Evolutionary conservation across 2,329 filamentous ascomycete genomes (phyloP), one percentile per base, ranked within the genome.

Genomic region (Botrytis tulipae): DNA sequence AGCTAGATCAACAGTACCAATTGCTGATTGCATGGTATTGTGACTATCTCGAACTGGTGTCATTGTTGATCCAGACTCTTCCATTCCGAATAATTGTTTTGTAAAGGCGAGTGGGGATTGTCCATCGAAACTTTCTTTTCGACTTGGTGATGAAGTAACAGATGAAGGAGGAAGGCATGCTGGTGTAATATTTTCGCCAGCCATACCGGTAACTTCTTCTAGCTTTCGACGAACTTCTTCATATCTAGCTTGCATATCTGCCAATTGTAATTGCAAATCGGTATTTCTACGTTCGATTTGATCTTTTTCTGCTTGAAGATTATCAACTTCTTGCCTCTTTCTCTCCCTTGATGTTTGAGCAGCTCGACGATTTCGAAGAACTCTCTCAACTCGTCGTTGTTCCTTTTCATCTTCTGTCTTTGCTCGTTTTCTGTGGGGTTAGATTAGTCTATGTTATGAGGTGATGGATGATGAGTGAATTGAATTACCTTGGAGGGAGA

Each of bases 391-490:
- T 75, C 96, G 93, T 62, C 96, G 92, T 84, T 99, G 96, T 84
- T 98, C 96, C 85, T 99, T 99, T 84, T 99, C 96, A 80, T 98
- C 96, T 80, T 97, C 95, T 4, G 96, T 99, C 88, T 98, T 99
- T 79, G 96, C 96, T 76, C 96, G 94, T 89, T 99, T 99, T 78
- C 93, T 94, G 76, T 0, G 1, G 18, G 66, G 40, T 18, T 62
- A 54, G 8, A 68, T 80, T 78, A 80, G 77, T 69, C 60, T 57
- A 71, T 51, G 65, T 66, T 22, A 75, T 48, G 12, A 72, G 22
- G 9, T 73, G 72, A 10, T 29, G 73, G 44, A n/a, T 40, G 25
- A 42, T 18, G 12, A 73, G 67, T 59, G 73, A 57, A 32, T 42
- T 57, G 75, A 57, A 85, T 80, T 89, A 93, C 92, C 95, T 91